Percentiles rank a stretch among this genome's conserved stretches.
These are phyloP conservation scores for Asterochloris sp. DNA, from an alignment of 139 green algal species.

Conservation along the genomic window DNA sequence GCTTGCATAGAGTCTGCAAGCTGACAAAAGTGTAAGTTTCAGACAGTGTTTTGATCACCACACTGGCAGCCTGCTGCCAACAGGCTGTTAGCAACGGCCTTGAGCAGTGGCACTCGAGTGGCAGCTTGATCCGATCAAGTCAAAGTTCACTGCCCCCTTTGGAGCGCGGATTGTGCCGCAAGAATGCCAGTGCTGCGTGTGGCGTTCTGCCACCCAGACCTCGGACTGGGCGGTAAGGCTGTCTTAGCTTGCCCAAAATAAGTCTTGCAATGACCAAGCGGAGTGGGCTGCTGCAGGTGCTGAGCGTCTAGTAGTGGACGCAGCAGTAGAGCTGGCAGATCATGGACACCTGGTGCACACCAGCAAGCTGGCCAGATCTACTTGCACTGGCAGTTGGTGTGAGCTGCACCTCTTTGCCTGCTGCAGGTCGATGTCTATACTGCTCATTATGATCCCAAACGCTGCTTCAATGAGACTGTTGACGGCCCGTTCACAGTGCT, in stretches of 20 bases:
- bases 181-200: conserved; percentile 41
- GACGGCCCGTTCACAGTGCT: conserved; percentile 70
- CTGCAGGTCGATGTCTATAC: conserved; percentile 88
- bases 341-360: conserved; percentile 62
- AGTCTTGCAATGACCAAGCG: no score
- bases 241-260: no score
- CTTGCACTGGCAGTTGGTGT: background rate
- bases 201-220: conserved; percentile 91
- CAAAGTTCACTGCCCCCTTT: no score
- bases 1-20: no score
- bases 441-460: conserved; percentile 72
- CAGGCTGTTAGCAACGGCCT: no score
- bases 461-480: conserved; percentile 91
- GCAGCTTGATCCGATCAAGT: no score
- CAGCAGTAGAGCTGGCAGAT: conserved; percentile 76
- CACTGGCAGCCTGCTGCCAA: no score
- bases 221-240: conserved; percentile 76
- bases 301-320: conserved; percentile 95
- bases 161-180: no score
- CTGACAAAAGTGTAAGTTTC: no score
- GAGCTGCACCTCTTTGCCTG: background rate
- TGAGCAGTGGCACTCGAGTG: no score
- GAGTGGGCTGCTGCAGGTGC: conserved; percentile 54
- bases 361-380: background rate
- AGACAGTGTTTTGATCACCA: no score